A percentile compares a stretch with the other conserved stretches of the same genome.
Evolutionary conservation across 768 basidiomycete genomes (phyloP).

Genomic region (Amanita phalloides): DNA sequence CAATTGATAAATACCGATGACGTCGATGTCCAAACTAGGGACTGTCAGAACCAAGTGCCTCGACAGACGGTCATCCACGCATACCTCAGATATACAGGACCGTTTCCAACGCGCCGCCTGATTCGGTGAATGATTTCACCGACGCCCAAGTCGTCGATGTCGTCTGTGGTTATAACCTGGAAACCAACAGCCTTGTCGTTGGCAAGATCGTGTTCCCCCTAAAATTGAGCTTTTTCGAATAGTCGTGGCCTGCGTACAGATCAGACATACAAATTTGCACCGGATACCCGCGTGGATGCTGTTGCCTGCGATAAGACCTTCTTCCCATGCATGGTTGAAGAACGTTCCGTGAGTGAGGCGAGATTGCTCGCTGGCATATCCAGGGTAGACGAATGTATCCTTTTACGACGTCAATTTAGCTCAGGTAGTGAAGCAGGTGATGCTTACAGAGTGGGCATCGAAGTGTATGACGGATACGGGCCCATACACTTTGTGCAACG

Average conservation of each 20-base stretch:
- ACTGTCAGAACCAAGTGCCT: background rate
- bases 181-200: constrained; percentile 71
- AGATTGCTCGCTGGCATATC: constrained; percentile 35
- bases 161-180: constrained; percentile 67
- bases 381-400: constrained; percentile 28
- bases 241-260: background rate
- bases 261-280: constrained; percentile 42
- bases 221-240: background rate
- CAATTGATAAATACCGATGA: too few relatives aligned
- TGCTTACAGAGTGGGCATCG: too few relatives aligned
- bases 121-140: constrained; percentile 62
- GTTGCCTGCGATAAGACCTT: constrained; percentile 64
- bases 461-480: constrained; percentile 19
- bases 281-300: constrained; percentile 85
- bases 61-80: background rate
- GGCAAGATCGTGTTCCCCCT: constrained; percentile 54
- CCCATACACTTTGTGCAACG: constrained; percentile 70
- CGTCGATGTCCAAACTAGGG: background rate
- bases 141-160: constrained; percentile 75
- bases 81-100: constrained; percentile 23
- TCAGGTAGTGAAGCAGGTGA: constrained; percentile 37
- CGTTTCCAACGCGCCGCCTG: constrained; percentile 57
- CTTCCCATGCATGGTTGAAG: constrained; percentile 61
- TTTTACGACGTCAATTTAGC: constrained; percentile 54
- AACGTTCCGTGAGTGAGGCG: constrained; percentile 73